phyloP scores from a whole-genome alignment of 306 rosid species.

The Crotalaria pallida region DNA sequence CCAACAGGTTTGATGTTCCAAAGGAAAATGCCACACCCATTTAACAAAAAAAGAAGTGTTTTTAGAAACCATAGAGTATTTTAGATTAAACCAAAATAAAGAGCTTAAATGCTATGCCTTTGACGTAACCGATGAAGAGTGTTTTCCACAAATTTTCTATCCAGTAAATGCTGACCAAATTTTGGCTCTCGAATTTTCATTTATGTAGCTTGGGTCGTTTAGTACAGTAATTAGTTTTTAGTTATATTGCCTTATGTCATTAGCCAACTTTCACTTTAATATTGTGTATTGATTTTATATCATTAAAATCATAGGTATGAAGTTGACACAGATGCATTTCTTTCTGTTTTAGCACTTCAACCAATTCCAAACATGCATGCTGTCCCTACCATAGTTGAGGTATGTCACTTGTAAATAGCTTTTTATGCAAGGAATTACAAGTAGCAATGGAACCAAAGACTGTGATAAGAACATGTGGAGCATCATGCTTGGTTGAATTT shows the following conservation, averaged over 20 bases:
- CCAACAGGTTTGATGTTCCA: neutral
- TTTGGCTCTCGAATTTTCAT: neutral
- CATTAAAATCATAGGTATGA: conserved; percentile 63
- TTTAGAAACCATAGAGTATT: neutral
- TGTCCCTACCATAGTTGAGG: conserved; percentile 91
- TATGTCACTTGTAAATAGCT: conserved; percentile 29
- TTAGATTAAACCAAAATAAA: neutral
- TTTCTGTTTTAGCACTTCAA: conserved; percentile 93
- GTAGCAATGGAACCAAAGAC: conserved; percentile 4
- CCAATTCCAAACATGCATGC: conserved; percentile 76
- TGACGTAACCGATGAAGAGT: neutral
- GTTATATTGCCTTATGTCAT: neutral
- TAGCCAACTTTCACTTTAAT: conserved; percentile 10
- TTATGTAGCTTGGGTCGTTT: neutral
- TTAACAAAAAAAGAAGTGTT: neutral
- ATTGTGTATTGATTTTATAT: conserved; percentile 35
- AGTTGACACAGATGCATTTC: conserved; percentile 97
- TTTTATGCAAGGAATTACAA: neutral
- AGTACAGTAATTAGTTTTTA: neutral
- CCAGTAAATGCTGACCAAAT: neutral
- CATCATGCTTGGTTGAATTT: conserved; percentile 8
- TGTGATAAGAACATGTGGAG: neutral
- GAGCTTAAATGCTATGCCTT: neutral
- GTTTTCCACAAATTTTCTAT: neutral
- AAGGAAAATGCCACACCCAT: neutral